Conservation (phyloP, 164 flowering plant species). For the Chimonanthus salicifolius region DNA sequence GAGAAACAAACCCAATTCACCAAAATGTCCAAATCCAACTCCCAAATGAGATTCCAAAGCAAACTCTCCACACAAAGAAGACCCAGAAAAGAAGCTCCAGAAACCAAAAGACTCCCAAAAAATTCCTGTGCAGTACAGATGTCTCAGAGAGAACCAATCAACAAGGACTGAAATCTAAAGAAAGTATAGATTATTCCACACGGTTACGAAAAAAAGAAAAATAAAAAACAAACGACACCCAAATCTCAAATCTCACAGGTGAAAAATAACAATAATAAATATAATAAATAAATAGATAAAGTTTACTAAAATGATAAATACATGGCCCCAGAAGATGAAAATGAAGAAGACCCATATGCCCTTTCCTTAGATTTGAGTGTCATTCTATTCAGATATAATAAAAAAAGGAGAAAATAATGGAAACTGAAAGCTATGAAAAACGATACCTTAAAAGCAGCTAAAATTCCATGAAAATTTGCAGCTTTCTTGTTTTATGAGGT, state of each 20-base stretch:
- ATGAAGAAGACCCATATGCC: background rate
- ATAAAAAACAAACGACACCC: background rate
- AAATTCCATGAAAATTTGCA: background rate
- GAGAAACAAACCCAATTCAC: background rate
- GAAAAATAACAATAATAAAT: too few relatives aligned
- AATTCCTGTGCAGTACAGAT: background rate
- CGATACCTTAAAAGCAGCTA: conserved; percentile 3
- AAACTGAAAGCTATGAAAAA: background rate
- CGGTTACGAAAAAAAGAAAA: background rate
- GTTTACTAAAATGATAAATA: background rate
- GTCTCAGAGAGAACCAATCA: background rate
- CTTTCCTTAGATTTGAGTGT: background rate
- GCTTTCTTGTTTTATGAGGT: background rate
- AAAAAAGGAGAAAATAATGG: background rate
- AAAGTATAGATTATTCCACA: background rate
- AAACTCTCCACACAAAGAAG: background rate
- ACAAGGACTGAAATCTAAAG: conserved; percentile 1
- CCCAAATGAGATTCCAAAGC: background rate
- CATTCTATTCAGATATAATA: background rate
- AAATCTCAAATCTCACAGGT: background rate
- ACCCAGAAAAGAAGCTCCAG: background rate
- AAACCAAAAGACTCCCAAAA: background rate
- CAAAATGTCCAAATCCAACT: background rate
- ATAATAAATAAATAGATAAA: too few relatives aligned
- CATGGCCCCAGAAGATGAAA: background rate